These are phyloP conservation scores for Penicillium salamii DNA, from an alignment of 495 filamentous ascomycete genomes.

Conservation along the genomic window DNA sequence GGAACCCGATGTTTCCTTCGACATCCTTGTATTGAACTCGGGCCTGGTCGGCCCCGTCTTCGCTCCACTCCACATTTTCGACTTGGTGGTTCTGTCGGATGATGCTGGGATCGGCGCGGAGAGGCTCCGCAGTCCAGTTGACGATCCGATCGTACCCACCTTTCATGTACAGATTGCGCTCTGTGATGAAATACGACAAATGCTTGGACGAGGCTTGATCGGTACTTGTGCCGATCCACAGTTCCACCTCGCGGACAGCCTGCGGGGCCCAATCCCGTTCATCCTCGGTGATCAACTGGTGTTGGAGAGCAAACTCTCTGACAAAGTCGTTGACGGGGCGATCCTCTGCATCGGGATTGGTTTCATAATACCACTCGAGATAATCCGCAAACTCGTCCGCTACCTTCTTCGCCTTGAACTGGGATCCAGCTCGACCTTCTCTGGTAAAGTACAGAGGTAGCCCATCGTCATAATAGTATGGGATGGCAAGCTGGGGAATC, in stretches of 20 bases:
- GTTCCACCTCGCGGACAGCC: slow-evolving; percentile 22
- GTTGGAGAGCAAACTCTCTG: slow-evolving; percentile 19
- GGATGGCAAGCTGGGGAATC: slow-evolving; percentile 17
- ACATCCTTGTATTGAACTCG: slow-evolving; percentile 16
- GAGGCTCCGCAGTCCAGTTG: slow-evolving; percentile 19
- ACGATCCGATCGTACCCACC: slow-evolving; percentile 26
- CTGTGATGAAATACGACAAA: slow-evolving; percentile 23
- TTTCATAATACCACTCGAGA: slow-evolving; percentile 24
- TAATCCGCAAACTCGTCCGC: slow-evolving; percentile 27
- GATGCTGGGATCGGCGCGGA: slow-evolving; percentile 8
- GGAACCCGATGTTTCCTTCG: not conserved
- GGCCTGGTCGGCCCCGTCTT: slow-evolving; percentile 8
- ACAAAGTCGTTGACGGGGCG: slow-evolving; percentile 20
- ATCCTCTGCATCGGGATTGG: slow-evolving; percentile 21
- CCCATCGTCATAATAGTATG: slow-evolving; percentile 26
- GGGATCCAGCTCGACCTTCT: slow-evolving; percentile 21
- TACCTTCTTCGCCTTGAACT: slow-evolving; percentile 27
- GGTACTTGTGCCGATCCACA: slow-evolving; percentile 22
- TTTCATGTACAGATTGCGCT: slow-evolving; percentile 27
- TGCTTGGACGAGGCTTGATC: slow-evolving; percentile 23
- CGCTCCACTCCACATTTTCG: slow-evolving; percentile 19
- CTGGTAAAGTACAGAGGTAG: slow-evolving; percentile 20
- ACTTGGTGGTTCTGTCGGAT: slow-evolving; percentile 20
- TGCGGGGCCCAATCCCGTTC: slow-evolving; percentile 24
- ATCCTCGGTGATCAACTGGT: slow-evolving; percentile 23